Evolutionary conservation across 805 yeast genomes (phyloP), one percentile per base, ranked within the genome.

Genomic region (Pichia deserticola): DNA sequence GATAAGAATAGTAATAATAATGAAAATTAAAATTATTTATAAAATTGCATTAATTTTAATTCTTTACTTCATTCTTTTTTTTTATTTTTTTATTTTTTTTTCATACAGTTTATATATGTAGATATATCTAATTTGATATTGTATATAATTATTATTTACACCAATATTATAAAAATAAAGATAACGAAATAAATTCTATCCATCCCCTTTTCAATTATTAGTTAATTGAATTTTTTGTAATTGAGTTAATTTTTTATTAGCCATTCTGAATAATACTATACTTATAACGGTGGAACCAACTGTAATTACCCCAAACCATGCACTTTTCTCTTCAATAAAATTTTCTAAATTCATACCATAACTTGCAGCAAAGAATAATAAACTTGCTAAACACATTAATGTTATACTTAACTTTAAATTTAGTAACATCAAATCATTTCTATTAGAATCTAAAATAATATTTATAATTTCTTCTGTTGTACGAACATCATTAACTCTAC

Each of bases 311-410:
- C 64, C 62, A 61, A 89, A 86, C 34, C 97, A 97, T 54, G 76
- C 74, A 49, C 77, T 76, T 1, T 81, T 70, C 50, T 89, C 96
- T 63, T 93, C 99, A 27, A 93, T 82, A 61, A 86, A 89, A 67
- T 92, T 93, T 60, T 86, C 88, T 64, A 93, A 71, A 66, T 93
- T 93, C 99, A 93, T 93, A 36, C 99, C 99, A 65, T 90, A 93
- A 10, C 89, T 70, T 0, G 97, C 85, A 2, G 96, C 93, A 13
- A 88, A 63, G 56, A 86, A 87, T 42, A 95, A 70, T 1, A 93
- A 84, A 13, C 83, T 78, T 2, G 95, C 95, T 60, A 90, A 71
- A 4, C 96, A 84, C 36, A 93, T 69, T 50, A 95, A 74, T 0
- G 95, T 93, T 29, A 89, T 81, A 45, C 93, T 83, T 63, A 89